phyloP scores from a whole-genome alignment of 768 basidiomycete species.

The Russula sp. region DNA sequence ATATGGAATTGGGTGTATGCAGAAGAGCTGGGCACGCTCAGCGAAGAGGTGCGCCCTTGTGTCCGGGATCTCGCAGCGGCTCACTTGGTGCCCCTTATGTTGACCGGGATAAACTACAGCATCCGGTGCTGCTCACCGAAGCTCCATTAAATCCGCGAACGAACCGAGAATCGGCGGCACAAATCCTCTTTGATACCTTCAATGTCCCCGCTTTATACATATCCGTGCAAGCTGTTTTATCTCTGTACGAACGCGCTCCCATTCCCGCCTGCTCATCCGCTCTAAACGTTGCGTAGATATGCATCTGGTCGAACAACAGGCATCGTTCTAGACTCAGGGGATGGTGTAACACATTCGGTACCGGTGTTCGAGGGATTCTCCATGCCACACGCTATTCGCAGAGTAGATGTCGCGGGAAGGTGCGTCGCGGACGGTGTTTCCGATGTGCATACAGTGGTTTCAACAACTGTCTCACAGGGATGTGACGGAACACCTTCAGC shows the following conservation, averaged over 20 bases:
- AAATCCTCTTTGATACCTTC: slow-evolving; percentile 99
- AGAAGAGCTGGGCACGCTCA: slow-evolving; percentile 90
- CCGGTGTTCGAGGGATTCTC: slow-evolving; percentile 99
- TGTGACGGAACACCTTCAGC: slow-evolving; percentile 92
- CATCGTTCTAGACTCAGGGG: slow-evolving; percentile 98
- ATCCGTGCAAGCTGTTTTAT: slow-evolving; percentile 94
- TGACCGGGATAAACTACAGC: slow-evolving; percentile 44
- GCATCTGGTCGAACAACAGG: slow-evolving; percentile 98
- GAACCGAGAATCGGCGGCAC: slow-evolving; percentile 94
- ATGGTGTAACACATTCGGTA: slow-evolving; percentile 97
- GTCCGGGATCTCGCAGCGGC: neutral
- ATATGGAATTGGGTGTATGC: slow-evolving; percentile 99
- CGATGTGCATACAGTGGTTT: neutral
- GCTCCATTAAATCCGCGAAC: slow-evolving; percentile 94
- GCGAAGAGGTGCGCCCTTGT: slow-evolving; percentile 75
- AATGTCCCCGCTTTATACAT: slow-evolving; percentile 97
- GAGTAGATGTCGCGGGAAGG: slow-evolving; percentile 96
- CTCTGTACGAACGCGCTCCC: slow-evolving; percentile 56
- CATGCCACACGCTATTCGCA: slow-evolving; percentile 95
- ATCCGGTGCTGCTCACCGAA: slow-evolving; percentile 95
- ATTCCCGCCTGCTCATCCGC: neutral
- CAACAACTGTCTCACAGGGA: slow-evolving; percentile 49
- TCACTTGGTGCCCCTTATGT: slow-evolving; percentile 13
- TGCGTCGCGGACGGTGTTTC: slow-evolving; percentile 31
- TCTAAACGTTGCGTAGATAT: slow-evolving; percentile 52